A percentile compares a stretch with the other conserved stretches of the same genome.
phyloP scores from a whole-genome alignment of 2,329 filamentous ascomycete genomes.

The Sporothrix brasiliensis region DNA sequence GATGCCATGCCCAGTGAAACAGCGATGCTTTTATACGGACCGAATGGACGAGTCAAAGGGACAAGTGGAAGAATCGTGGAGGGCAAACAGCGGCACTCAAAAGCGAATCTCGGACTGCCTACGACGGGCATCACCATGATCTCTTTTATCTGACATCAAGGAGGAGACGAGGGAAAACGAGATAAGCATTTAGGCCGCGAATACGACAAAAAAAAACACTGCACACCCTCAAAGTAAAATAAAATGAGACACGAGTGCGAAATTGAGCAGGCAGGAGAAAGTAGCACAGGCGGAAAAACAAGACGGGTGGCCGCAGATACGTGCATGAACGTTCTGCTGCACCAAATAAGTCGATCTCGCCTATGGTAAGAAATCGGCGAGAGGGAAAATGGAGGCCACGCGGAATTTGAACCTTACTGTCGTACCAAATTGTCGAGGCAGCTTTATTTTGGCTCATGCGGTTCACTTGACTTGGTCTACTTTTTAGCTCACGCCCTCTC shows the following conservation, averaged over 20 bases:
- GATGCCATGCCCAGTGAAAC: constrained; percentile 12
- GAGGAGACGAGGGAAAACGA: not conserved
- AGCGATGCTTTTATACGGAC: not conserved
- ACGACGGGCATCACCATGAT: too few relatives aligned
- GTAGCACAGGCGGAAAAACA: not conserved
- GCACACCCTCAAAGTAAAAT: too few relatives aligned
- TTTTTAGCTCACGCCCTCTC: not conserved
- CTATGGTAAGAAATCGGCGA: not conserved
- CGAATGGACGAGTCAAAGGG: not conserved
- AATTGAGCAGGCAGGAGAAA: not conserved
- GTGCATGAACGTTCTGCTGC: constrained; percentile 23
- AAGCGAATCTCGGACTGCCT: not conserved
- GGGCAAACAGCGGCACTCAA: not conserved
- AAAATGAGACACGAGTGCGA: too few relatives aligned
- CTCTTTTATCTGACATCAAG: not conserved
- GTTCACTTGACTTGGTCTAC: not conserved
- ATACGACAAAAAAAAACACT: not conserved
- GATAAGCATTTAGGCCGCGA: not conserved
- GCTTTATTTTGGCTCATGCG: not conserved
- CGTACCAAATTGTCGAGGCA: not conserved
- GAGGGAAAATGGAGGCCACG: not conserved
- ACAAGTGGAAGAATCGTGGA: not conserved
- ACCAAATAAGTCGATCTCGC: not conserved
- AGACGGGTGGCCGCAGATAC: constrained; percentile 5
- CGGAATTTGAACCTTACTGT: not conserved